Conservation (phyloP, 257 asterid genomes). For the Solanum paucissectum region DNA sequence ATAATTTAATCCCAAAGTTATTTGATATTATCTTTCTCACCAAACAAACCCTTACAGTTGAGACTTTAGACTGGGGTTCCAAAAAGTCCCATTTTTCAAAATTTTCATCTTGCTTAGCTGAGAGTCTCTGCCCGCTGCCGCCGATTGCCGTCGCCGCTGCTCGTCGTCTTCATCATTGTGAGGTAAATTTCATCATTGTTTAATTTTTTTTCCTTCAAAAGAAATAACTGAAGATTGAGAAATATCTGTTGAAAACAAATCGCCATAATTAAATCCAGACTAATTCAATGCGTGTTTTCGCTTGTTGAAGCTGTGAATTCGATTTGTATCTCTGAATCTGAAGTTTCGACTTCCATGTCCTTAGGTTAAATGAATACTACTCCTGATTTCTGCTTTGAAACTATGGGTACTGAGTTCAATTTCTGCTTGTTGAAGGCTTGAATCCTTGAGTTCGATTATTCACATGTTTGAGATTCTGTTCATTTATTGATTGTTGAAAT, state of each 20-base stretch:
- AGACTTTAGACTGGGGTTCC: not conserved
- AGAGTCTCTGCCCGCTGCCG: not conserved
- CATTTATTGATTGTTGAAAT: not conserved
- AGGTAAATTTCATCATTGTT: not conserved
- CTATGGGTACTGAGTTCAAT: not conserved
- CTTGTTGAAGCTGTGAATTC: not conserved
- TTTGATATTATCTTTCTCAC: too few relatives aligned
- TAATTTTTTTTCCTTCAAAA: not conserved
- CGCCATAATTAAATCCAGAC: not conserved
- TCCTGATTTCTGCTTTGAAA: not conserved
- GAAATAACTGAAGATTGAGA: not conserved
- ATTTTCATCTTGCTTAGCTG: not conserved
- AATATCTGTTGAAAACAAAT: not conserved
- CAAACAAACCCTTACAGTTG: too few relatives aligned
- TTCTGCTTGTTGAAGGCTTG: not conserved
- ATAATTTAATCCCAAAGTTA: too few relatives aligned
- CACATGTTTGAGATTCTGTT: not conserved
- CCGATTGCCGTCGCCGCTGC: not conserved
- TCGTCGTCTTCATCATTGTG: not conserved
- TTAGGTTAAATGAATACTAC: not conserved
- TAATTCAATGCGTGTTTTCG: not conserved
- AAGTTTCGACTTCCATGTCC: not conserved
- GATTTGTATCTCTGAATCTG: not conserved
- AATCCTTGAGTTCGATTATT: not conserved
- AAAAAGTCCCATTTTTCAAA: not conserved